Evolutionary conservation across 179 eudicot genomes (phyloP).

Genomic region (Vitellaria paradoxa): DNA sequence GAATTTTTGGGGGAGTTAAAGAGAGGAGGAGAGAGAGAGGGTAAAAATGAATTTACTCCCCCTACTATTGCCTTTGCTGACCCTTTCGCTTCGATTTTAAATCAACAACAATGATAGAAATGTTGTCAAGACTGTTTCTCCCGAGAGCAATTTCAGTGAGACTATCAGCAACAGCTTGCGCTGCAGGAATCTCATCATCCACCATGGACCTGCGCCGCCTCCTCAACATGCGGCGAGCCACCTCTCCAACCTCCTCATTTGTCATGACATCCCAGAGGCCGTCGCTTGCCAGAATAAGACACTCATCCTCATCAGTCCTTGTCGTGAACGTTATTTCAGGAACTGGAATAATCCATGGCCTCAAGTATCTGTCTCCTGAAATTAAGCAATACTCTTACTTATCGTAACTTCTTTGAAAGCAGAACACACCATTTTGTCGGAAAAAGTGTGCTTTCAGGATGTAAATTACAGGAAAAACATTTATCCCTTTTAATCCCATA

Average conservation of each 20-base stretch:
- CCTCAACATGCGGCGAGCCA: constrained; percentile 60
- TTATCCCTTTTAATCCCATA: no score
- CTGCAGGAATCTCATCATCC: constrained; percentile 39
- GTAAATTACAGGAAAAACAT: no score
- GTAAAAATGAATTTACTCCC: not conserved
- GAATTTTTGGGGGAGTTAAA: not conserved
- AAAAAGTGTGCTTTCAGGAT: not conserved
- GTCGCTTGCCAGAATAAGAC: constrained; percentile 68
- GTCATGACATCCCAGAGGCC: constrained; percentile 85
- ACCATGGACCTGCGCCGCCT: constrained; percentile 36
- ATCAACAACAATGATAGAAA: constrained; percentile 65
- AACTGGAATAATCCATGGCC: constrained; percentile 66
- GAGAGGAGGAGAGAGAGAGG: not conserved
- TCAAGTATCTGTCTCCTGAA: constrained; percentile 61
- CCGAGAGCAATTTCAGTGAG: constrained; percentile 54
- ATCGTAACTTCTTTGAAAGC: not conserved
- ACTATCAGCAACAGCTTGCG: constrained; percentile 54
- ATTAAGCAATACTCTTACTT: not conserved
- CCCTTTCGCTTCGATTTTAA: constrained; percentile 52
- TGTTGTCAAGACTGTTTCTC: constrained; percentile 62
- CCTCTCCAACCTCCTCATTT: constrained; percentile 57
- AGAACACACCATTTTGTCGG: not conserved
- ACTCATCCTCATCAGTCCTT: constrained; percentile 66
- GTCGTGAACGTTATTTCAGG: constrained; percentile 62
- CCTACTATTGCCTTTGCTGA: constrained; percentile 21